phyloP scores from a whole-genome alignment of 805 yeast species.

The Metschnikowia rubicola region DNA sequence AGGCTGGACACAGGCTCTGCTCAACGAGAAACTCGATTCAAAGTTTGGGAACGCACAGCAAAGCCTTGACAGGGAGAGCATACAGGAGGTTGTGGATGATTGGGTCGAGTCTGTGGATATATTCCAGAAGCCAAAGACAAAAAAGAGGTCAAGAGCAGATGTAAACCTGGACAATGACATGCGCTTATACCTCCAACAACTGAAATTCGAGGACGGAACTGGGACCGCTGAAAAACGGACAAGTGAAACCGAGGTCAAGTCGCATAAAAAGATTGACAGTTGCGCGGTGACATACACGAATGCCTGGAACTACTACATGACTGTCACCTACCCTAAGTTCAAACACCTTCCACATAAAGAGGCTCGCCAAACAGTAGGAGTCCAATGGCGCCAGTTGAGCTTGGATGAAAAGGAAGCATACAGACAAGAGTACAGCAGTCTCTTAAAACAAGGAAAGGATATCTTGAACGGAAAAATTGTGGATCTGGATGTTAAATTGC shows the following conservation, averaged over 20 bases:
- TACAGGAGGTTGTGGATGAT: constrained; percentile 14
- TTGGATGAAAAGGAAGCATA: constrained; percentile 27
- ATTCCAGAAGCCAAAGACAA: constrained; percentile 11
- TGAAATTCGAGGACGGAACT: constrained; percentile 18
- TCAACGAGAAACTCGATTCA: constrained; percentile 7
- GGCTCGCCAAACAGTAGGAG: constrained; percentile 15
- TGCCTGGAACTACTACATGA: constrained; percentile 36
- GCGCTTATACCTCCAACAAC: constrained; percentile 22
- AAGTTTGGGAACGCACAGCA: neutral
- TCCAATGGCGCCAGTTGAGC: constrained; percentile 26
- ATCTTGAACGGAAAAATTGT: constrained; percentile 28
- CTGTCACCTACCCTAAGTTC: constrained; percentile 16
- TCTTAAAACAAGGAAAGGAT: constrained; percentile 28
- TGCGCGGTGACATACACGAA: constrained; percentile 26
- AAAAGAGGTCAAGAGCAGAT: constrained; percentile 14
- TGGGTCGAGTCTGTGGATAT: constrained; percentile 17
- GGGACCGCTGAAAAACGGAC: neutral
- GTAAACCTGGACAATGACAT: constrained; percentile 16
- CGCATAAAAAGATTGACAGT: neutral
- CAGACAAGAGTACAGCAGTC: constrained; percentile 26
- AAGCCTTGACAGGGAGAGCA: neutral
- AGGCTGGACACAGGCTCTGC: constrained; percentile 19
- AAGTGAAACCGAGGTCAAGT: constrained; percentile 1
- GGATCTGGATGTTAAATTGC: constrained; percentile 23
- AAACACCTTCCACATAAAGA: constrained; percentile 15